Evolutionary conservation across 2,329 filamentous ascomycete genomes (phyloP).

Genomic region (Huntiella moniliformis): DNA sequence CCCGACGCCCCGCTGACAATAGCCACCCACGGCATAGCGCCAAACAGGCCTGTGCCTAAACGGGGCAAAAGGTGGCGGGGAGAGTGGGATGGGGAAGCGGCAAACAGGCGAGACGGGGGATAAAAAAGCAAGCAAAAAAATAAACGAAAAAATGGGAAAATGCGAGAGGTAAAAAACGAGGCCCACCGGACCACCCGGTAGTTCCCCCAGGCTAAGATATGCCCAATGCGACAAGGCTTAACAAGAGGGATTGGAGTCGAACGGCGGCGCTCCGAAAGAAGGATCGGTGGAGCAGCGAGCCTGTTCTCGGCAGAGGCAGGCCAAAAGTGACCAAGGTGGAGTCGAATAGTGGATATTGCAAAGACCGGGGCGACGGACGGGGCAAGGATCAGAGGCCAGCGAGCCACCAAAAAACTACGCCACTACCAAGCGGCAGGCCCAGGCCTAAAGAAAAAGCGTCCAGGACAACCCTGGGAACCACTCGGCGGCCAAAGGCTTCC

Average conservation of each 20-base stretch:
- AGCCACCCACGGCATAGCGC: too few species aligned
- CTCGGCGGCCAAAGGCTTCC: conserved; percentile 1
- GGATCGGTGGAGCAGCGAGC: conserved; percentile 2
- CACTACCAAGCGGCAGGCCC: neutral
- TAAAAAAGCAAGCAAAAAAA: too few species aligned
- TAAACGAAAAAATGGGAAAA: too few species aligned
- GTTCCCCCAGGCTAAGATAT: too few species aligned
- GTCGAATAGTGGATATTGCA: conserved; percentile 1
- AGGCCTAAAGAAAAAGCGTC: conserved; percentile 1
- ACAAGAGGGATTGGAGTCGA: neutral
- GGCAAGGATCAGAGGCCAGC: neutral
- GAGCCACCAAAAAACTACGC: neutral
- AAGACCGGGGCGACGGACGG: neutral
- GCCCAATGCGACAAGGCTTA: too few species aligned
- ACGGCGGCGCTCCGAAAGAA: conserved; percentile 2
- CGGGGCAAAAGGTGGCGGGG: too few species aligned
- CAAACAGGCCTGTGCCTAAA: too few species aligned
- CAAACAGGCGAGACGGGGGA: too few species aligned
- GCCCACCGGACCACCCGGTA: too few species aligned
- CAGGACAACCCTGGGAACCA: conserved; percentile 2
- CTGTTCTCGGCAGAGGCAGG: neutral
- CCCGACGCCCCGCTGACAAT: too few species aligned
- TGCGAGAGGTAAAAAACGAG: too few species aligned
- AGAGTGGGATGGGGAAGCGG: too few species aligned
- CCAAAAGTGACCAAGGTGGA: conserved; percentile 1